A percentile compares a stretch with the other conserved stretches of the same genome.
These are phyloP conservation scores for Deinandra increscens DNA, from an alignment of 129 eudicot genomes.

Conservation along the genomic window DNA sequence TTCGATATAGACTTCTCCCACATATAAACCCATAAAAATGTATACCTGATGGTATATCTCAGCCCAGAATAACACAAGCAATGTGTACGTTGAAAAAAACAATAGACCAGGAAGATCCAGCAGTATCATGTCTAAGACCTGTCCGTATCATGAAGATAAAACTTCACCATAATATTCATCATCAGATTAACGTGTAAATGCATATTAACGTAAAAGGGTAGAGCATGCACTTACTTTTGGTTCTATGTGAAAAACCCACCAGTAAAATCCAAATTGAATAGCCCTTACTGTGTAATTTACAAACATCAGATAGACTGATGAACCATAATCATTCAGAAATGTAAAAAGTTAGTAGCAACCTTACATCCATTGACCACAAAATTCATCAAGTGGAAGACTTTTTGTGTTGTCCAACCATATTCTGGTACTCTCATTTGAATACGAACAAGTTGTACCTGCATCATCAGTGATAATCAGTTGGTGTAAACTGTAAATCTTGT, in stretches of 20 bases:
- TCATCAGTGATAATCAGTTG: constrained; percentile 10
- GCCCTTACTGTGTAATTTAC: constrained; percentile 51
- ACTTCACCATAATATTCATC: background rate
- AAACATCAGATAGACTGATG: constrained; percentile 19
- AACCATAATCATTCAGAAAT: constrained; percentile 13
- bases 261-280: constrained; percentile 60
- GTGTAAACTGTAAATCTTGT: background rate
- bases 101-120: constrained; percentile 76
- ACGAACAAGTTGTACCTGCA: constrained; percentile 72
- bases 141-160: constrained; percentile 24
- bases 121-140: constrained; percentile 57
- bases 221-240: constrained; percentile 41
- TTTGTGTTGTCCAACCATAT: constrained; percentile 83
- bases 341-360: constrained; percentile 34
- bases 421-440: constrained; percentile 73
- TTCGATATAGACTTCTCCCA: background rate
- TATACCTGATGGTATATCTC: constrained; percentile 90
- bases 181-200: background rate
- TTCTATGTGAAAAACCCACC: constrained; percentile 38
- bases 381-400: constrained; percentile 78
- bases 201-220: background rate
- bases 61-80: constrained; percentile 91
- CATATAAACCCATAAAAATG: background rate
- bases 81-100: constrained; percentile 76
- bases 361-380: constrained; percentile 75